Evolutionary conservation across 2,329 filamentous ascomycete species (phyloP).

Genomic region (Didymellaceae sp.): DNA sequence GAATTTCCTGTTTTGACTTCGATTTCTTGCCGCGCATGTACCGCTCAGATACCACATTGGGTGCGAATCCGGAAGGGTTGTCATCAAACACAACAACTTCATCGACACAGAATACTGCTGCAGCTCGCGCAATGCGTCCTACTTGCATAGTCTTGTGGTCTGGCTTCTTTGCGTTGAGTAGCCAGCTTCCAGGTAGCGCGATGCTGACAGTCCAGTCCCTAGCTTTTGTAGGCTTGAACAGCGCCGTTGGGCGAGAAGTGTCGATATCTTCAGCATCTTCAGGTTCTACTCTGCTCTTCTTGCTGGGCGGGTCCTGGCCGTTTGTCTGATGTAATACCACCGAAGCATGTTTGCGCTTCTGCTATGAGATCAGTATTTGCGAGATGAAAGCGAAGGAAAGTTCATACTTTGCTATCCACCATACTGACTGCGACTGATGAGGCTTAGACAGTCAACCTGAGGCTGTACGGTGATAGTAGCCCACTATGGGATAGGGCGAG

Average conservation of each 20-base stretch:
- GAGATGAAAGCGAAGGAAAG: background rate
- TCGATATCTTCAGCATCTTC: conserved; percentile 44
- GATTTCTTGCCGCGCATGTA: conserved; percentile 31
- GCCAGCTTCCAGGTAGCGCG: conserved; percentile 77
- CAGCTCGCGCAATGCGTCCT: conserved; percentile 78
- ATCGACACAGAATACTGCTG: conserved; percentile 83
- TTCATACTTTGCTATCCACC: conserved; percentile 14
- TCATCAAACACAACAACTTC: conserved; percentile 86
- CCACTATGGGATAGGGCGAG: background rate
- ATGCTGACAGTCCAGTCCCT: conserved; percentile 77
- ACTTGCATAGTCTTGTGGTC: conserved; percentile 77
- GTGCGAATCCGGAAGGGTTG: conserved; percentile 50
- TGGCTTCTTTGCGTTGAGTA: conserved; percentile 68
- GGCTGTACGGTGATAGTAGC: background rate
- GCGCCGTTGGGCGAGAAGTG: conserved; percentile 71
- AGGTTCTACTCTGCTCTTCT: conserved; percentile 25
- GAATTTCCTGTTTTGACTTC: conserved; percentile 49
- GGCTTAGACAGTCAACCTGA: background rate
- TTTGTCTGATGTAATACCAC: conserved; percentile 27
- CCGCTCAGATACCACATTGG: conserved; percentile 28
- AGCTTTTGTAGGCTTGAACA: conserved; percentile 70
- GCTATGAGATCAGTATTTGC: background rate
- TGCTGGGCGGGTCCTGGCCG: conserved; percentile 18
- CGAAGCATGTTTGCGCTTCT: conserved; percentile 35
- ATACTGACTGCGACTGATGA: background rate